Evolutionary conservation across 83 land plant genomes (phyloP).

Genomic region (Diphasiastrum complanatum): DNA sequence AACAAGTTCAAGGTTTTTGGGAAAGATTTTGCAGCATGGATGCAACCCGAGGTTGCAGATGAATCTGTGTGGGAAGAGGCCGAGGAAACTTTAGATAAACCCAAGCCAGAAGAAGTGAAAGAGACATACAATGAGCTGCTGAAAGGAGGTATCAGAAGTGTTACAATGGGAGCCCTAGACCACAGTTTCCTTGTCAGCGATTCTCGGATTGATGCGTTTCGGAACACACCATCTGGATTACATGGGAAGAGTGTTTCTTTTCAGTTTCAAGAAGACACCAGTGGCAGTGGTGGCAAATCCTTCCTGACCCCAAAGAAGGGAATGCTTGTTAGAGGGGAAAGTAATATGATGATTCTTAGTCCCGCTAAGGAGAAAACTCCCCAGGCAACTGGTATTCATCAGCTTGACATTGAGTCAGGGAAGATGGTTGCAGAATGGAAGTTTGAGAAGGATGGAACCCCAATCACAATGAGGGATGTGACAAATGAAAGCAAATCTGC

Average conservation of each 20-base stretch:
- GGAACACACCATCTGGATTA: constrained; percentile 64
- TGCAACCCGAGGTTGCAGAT: constrained; percentile 34
- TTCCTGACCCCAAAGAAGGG: constrained; percentile 82
- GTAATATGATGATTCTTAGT: constrained; percentile 89
- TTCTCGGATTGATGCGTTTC: constrained; percentile 76
- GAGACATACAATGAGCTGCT: constrained; percentile 73
- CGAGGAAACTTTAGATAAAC: constrained; percentile 14
- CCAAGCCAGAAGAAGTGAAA: constrained; percentile 31
- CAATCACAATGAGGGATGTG: constrained; percentile 86
- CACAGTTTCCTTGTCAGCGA: constrained; percentile 81
- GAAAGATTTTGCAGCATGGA: constrained; percentile 50
- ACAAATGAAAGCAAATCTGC: constrained; percentile 78
- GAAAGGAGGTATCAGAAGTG: constrained; percentile 69
- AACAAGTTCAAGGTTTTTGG: constrained; percentile 49
- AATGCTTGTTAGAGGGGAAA: constrained; percentile 77
- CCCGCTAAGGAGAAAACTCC: constrained; percentile 49
- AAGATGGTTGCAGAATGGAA: constrained; percentile 87
- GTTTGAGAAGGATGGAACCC: constrained; percentile 89
- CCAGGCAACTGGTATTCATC: constrained; percentile 66
- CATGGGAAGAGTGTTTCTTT: constrained; percentile 81
- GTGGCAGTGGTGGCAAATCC: constrained; percentile 21
- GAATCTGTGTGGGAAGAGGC: constrained; percentile 42
- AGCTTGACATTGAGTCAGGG: constrained; percentile 86
- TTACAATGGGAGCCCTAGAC: constrained; percentile 86
- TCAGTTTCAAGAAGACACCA: constrained; percentile 25